phyloP scores from a whole-genome alignment of 1,284 basidiomycete species.

The Wallemia hederae region DNA sequence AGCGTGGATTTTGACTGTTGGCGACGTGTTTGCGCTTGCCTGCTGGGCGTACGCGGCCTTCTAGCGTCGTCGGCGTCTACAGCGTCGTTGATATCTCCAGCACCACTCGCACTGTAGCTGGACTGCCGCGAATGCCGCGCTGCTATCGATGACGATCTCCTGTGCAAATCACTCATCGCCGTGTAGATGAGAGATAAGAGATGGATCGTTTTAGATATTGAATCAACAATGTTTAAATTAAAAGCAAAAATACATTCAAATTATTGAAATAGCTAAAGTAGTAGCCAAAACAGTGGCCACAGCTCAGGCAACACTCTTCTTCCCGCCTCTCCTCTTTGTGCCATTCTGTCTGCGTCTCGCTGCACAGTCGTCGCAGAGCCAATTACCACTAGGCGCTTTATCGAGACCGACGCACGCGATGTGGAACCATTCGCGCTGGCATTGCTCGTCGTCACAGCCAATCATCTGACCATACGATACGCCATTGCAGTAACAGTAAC shows the following conservation, averaged over 20 bases:
- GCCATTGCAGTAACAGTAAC: constrained; percentile 68
- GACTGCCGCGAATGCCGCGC: background rate
- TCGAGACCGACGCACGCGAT: constrained; percentile 44
- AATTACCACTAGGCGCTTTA: constrained; percentile 38
- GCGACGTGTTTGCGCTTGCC: background rate
- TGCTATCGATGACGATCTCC: background rate
- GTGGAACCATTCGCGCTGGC: constrained; percentile 87
- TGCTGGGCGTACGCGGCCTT: background rate
- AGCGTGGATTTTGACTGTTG: background rate
- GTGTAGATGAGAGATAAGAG: no score
- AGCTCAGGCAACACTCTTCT: background rate
- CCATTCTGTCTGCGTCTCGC: background rate
- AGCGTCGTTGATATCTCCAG: no score
- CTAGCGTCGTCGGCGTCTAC: background rate
- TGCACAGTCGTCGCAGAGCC: constrained; percentile 46
- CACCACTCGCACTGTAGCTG: background rate
- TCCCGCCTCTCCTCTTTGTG: background rate
- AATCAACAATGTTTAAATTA: background rate
- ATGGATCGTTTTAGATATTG: background rate
- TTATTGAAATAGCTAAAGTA: no score
- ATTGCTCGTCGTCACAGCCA: constrained; percentile 67
- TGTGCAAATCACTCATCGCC: background rate
- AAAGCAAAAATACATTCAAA: background rate
- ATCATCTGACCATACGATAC: constrained; percentile 90
- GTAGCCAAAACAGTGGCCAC: no score